phyloP scores from a whole-genome alignment of 2,329 filamentous ascomycete genomes.

The Tolypocladium guangdongense region DNA sequence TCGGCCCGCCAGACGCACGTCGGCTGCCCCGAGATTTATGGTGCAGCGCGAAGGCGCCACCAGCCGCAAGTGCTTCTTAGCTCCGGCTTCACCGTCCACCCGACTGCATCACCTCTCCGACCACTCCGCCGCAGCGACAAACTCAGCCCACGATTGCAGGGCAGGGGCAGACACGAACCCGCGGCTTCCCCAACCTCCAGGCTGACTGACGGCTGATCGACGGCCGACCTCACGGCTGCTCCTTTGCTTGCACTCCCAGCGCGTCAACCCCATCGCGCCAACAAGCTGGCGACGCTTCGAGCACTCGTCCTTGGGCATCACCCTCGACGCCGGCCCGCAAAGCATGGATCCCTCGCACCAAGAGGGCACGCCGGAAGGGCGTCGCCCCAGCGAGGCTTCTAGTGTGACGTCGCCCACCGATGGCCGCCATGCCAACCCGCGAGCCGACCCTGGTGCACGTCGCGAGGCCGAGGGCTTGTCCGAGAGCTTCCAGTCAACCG shows the following conservation, averaged over 20 bases:
- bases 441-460: constrained; percentile 22
- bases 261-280: background rate
- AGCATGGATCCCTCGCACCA: constrained; percentile 33
- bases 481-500: constrained; percentile 47
- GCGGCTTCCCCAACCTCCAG: background rate
- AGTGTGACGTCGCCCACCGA: constrained; percentile 38
- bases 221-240: background rate
- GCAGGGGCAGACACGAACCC: background rate
- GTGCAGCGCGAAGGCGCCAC: background rate
- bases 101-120: background rate
- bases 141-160: background rate
- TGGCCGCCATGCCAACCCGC: constrained; percentile 28
- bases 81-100: background rate
- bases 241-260: background rate
- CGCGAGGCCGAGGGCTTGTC: constrained; percentile 33
- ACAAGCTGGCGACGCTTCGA: background rate
- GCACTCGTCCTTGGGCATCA: background rate
- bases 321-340: constrained; percentile 5
- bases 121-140: background rate
- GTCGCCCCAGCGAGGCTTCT: constrained; percentile 25
- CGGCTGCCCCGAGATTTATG: background rate
- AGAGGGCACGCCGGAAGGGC: constrained; percentile 23
- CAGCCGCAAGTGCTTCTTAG: background rate
- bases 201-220: background rate
- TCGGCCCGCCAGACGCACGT: background rate